These are phyloP conservation scores for Lipomyces chichibuensis DNA, from an alignment of 805 yeast species.

Conservation along the genomic window DNA sequence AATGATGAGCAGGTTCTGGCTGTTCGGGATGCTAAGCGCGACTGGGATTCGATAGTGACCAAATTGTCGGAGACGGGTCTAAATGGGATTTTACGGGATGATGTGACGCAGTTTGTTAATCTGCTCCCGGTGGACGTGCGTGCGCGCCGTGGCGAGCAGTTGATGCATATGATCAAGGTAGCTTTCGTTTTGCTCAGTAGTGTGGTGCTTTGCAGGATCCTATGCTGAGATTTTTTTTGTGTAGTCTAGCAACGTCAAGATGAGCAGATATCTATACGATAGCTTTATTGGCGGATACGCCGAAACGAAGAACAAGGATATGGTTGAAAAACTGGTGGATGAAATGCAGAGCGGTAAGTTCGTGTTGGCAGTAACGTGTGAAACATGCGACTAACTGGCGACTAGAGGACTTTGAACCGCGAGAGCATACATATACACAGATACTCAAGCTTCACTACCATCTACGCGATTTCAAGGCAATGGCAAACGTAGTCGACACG, in stretches of 20 bases:
- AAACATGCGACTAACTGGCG: constrained; percentile 1
- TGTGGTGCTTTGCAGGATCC: neutral
- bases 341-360: constrained; percentile 28
- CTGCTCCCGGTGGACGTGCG: constrained; percentile 40
- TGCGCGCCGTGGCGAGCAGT: constrained; percentile 24
- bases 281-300: constrained; percentile 45
- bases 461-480: constrained; percentile 36
- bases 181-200: constrained; percentile 7
- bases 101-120: constrained; percentile 37
- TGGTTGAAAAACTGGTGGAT: constrained; percentile 37
- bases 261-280: constrained; percentile 31
- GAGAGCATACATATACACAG: constrained; percentile 42
- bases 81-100: constrained; percentile 31
- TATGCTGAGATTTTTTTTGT: neutral
- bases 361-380: neutral
- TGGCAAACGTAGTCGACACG: constrained; percentile 35
- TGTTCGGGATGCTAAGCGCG: constrained; percentile 23
- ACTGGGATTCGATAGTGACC: constrained; percentile 37
- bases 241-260: constrained; percentile 2
- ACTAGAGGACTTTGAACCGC: constrained; percentile 35
- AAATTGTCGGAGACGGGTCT: constrained; percentile 34
- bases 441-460: constrained; percentile 42
- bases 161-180: constrained; percentile 39
- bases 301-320: constrained; percentile 35
- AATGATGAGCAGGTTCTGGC: constrained; percentile 23